A percentile compares a stretch with the other conserved stretches of the same genome.
Evolutionary conservation across 768 basidiomycete species (phyloP).

Genomic region (Pulveroboletus sp.): DNA sequence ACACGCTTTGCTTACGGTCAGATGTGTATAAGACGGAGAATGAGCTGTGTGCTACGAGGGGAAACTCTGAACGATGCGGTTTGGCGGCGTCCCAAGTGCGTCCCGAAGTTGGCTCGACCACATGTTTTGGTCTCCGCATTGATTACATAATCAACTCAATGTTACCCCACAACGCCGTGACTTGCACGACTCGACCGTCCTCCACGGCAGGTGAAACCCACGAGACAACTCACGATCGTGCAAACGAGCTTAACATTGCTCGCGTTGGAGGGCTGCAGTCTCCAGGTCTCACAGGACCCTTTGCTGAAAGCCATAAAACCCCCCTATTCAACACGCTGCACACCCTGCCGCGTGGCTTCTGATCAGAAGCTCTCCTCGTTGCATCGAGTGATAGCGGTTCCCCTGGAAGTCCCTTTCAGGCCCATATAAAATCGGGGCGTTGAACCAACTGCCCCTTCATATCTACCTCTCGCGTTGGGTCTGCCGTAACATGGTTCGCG

Average conservation of each 20-base stretch:
- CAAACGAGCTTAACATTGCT: neutral
- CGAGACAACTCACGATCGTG: too few relatives aligned
- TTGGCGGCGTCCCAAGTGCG: neutral
- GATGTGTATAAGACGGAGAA: neutral
- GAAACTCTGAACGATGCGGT: neutral
- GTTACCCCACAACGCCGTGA: neutral
- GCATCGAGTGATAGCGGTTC: neutral
- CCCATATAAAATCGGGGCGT: neutral
- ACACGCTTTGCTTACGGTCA: neutral
- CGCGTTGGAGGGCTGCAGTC: neutral
- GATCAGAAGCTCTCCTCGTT: conserved; percentile 2
- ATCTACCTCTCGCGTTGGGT: neutral
- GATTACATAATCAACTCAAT: conserved; percentile 12
- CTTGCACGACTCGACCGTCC: neutral
- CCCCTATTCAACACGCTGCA: neutral
- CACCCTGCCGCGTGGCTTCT: neutral
- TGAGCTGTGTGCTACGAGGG: neutral
- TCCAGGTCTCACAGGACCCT: neutral
- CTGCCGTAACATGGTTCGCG: neutral
- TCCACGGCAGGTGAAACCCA: neutral
- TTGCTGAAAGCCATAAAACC: neutral
- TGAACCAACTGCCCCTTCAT: neutral
- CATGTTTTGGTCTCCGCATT: conserved; percentile 17
- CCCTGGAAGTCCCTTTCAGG: neutral
- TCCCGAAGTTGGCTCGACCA: neutral